phyloP scores from a whole-genome alignment of 192 early-diverging fungal species.

The Haplosporangium gracile region DNA sequence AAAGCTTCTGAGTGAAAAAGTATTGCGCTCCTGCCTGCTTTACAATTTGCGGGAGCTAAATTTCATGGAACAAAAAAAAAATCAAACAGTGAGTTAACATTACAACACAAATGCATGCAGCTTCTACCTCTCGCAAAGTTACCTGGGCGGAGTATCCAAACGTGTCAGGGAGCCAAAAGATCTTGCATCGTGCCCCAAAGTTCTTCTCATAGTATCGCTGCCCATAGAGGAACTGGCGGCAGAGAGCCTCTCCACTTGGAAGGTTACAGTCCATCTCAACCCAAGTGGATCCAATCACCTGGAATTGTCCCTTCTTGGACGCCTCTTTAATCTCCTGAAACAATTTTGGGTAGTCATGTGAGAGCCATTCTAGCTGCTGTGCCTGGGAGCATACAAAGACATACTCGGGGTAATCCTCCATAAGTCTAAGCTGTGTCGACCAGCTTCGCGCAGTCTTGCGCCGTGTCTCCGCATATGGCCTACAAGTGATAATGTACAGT shows the following conservation, averaged over 20 bases:
- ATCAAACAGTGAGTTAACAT: not conserved
- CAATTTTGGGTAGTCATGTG: conserved; percentile 84
- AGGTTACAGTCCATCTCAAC: conserved; percentile 99
- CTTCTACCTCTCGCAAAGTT: too few species aligned
- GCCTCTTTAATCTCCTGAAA: conserved; percentile 83
- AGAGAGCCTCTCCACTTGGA: conserved; percentile 95
- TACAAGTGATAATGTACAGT: not conserved
- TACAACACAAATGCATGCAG: not conserved
- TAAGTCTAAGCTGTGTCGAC: conserved; percentile 82
- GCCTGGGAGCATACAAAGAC: conserved; percentile 96
- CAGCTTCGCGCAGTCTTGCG: conserved; percentile 92
- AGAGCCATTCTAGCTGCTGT: conserved; percentile 96
- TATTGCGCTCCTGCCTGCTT: conserved; percentile 83
- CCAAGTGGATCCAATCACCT: conserved; percentile 97
- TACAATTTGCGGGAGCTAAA: conserved; percentile 90
- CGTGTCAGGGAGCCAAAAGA: conserved; percentile 97
- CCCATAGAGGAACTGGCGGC: conserved; percentile 94
- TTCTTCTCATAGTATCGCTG: conserved; percentile 89
- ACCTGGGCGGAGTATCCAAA: conserved; percentile 92
- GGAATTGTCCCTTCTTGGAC: conserved; percentile 81
- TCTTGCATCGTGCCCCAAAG: conserved; percentile 76
- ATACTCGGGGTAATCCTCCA: conserved; percentile 92
- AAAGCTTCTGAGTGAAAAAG: conserved; percentile 99
- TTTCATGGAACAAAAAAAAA: not conserved
- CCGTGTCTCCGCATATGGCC: conserved; percentile 98